Evolutionary conservation across 345 rosid species (phyloP).

Genomic region (Hirschfeldia incana): DNA sequence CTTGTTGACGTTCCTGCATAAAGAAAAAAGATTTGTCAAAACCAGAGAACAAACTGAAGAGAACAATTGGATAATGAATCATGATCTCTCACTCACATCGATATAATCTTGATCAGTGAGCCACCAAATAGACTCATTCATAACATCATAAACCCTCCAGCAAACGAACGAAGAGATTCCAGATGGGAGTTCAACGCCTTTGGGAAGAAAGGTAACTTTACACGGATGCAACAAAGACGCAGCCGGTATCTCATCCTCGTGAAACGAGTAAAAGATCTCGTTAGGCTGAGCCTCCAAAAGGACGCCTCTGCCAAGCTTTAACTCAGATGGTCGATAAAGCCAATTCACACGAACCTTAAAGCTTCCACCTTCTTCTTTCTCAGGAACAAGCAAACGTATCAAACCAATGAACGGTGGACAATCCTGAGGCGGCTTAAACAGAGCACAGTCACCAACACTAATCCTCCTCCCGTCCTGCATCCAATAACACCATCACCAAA

Average conservation of each 20-base stretch:
- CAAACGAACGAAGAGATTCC: slow-evolving; percentile 84
- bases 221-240: slow-evolving; percentile 90
- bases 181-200: slow-evolving; percentile 74
- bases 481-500: background rate
- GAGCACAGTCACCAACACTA: slow-evolving; percentile 88
- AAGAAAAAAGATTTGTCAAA: background rate
- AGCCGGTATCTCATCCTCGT: slow-evolving; percentile 88
- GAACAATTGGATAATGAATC: background rate
- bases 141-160: slow-evolving; percentile 78
- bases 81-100: slow-evolving; percentile 64
- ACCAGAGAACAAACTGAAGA: background rate
- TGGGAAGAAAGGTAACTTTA: slow-evolving; percentile 90
- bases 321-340: slow-evolving; percentile 83
- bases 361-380: slow-evolving; percentile 58
- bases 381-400: slow-evolving; percentile 54
- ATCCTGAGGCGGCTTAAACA: slow-evolving; percentile 77
- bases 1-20: slow-evolving; percentile 64
- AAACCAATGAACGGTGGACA: slow-evolving; percentile 93
- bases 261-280: slow-evolving; percentile 93
- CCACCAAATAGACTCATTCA: slow-evolving; percentile 83
- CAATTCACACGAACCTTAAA: slow-evolving; percentile 73
- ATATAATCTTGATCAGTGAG: slow-evolving; percentile 86
- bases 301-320: slow-evolving; percentile 85
- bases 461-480: slow-evolving; percentile 83
- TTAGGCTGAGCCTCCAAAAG: slow-evolving; percentile 83